These are phyloP conservation scores for Wickerhamia fluorescens DNA, from an alignment of 805 yeast genomes.

Conservation along the genomic window DNA sequence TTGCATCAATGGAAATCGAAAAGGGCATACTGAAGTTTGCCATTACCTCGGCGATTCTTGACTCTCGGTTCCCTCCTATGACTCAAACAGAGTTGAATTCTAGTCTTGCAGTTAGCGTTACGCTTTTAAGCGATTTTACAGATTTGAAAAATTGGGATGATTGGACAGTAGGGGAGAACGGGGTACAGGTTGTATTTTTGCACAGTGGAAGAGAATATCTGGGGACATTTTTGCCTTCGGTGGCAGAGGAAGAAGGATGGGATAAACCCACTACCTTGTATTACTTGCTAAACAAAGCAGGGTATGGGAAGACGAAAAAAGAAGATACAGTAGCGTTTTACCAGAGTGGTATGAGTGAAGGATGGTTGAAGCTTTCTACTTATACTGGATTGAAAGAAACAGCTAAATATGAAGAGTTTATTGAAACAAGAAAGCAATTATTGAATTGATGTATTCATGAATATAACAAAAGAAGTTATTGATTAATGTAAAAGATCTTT, in stretches of 20 bases:
- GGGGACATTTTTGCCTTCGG: constrained; percentile 88
- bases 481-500: too few species aligned
- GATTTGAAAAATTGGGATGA: constrained; percentile 46
- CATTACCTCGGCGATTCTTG: constrained; percentile 60
- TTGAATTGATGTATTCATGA: too few species aligned
- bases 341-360: constrained; percentile 20
- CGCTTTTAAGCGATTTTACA: constrained; percentile 56
- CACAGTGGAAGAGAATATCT: constrained; percentile 35
- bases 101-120: constrained; percentile 50
- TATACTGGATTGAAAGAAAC: constrained; percentile 30
- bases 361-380: constrained; percentile 25
- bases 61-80: constrained; percentile 71
- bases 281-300: constrained; percentile 71
- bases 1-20: constrained; percentile 46
- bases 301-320: constrained; percentile 15
- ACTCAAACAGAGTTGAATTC: constrained; percentile 42
- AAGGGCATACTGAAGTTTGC: constrained; percentile 60
- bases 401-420: constrained; percentile 18
- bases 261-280: constrained; percentile 60
- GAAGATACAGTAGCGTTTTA: constrained; percentile 16
- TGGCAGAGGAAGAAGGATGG: constrained; percentile 86
- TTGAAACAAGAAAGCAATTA: constrained; percentile 7
- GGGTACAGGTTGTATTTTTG: constrained; percentile 55
- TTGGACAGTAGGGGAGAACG: constrained; percentile 83
- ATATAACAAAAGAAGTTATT: too few species aligned